A percentile compares a stretch with the other conserved stretches of the same genome.
Evolutionary conservation across 2,329 filamentous ascomycete species (phyloP).

Genomic region (Xylariaceae sp.): DNA sequence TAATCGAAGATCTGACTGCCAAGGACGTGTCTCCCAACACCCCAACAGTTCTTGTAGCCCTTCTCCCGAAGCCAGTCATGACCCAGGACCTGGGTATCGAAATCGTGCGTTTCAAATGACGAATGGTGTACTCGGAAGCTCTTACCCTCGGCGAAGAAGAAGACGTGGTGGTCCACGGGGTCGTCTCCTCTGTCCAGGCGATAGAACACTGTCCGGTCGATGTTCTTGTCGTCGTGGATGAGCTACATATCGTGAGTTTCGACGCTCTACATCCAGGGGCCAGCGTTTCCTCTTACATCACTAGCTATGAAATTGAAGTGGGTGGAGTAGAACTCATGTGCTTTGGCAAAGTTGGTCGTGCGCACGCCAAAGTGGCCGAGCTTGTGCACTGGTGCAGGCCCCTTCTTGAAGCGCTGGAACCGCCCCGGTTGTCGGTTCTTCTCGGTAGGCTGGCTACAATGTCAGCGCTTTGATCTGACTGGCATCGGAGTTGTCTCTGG

Average conservation of each 20-base stretch:
- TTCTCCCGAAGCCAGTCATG: constrained; percentile 64
- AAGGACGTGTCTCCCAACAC: constrained; percentile 65
- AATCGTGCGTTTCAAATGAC: constrained; percentile 67
- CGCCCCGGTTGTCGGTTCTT: constrained; percentile 45
- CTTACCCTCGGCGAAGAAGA: constrained; percentile 45
- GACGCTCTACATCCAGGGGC: background rate
- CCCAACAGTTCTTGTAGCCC: constrained; percentile 64
- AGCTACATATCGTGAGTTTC: constrained; percentile 21
- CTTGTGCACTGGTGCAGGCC: constrained; percentile 46
- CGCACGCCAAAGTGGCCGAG: constrained; percentile 52
- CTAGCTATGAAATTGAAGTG: constrained; percentile 49
- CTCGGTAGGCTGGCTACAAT: constrained; percentile 32
- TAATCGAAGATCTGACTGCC: constrained; percentile 72
- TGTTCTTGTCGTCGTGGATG: constrained; percentile 32
- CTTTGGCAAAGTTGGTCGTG: constrained; percentile 45
- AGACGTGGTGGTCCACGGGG: constrained; percentile 46
- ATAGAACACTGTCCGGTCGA: constrained; percentile 41
- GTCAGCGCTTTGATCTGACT: background rate
- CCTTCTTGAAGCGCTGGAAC: constrained; percentile 48
- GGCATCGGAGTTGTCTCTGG: background rate
- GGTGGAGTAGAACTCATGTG: constrained; percentile 44
- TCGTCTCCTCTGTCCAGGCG: constrained; percentile 40
- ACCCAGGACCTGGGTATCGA: constrained; percentile 65
- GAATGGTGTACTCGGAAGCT: constrained; percentile 60
- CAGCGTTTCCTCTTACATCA: constrained; percentile 32